Conservation (phyloP, 208 protist genomes). For the Angomonas ambiguus region DNA sequence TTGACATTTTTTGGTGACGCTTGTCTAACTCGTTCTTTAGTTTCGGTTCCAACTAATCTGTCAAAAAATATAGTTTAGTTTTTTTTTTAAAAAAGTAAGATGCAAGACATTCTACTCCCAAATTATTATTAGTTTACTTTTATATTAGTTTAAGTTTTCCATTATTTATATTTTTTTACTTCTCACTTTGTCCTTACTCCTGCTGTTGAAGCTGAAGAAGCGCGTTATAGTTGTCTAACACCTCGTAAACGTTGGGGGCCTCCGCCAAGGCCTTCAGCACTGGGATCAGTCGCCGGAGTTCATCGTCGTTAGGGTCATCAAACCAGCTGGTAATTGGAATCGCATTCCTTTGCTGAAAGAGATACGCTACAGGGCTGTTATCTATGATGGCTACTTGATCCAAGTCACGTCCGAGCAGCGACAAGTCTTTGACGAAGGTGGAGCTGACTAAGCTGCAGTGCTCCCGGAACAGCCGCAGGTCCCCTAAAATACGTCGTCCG, state of each 20-base stretch:
- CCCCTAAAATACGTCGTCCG: slow-evolving; percentile 41
- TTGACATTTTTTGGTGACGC: too few species aligned
- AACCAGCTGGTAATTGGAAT: slow-evolving; percentile 89
- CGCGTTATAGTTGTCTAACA: slow-evolving; percentile 81
- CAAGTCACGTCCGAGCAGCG: slow-evolving; percentile 73
- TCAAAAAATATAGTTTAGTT: too few species aligned
- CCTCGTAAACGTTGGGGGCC: slow-evolving; percentile 67
- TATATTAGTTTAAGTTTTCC: background rate
- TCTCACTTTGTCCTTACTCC: slow-evolving; percentile 6
- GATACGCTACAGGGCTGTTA: slow-evolving; percentile 89
- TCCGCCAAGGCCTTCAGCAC: slow-evolving; percentile 69
- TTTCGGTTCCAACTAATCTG: too few species aligned
- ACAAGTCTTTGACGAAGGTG: slow-evolving; percentile 87
- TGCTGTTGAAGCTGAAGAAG: slow-evolving; percentile 56
- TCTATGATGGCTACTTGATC: slow-evolving; percentile 79
- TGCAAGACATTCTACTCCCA: too few species aligned
- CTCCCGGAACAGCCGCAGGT: slow-evolving; percentile 71
- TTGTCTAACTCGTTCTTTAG: too few species aligned
- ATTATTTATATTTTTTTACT: background rate
- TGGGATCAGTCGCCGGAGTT: slow-evolving; percentile 66
- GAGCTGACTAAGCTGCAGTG: slow-evolving; percentile 80
- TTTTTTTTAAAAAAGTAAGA: slow-evolving; percentile 9
- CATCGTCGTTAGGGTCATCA: slow-evolving; percentile 66
- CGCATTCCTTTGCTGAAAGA: slow-evolving; percentile 88
- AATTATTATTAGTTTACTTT: too few species aligned